These are phyloP conservation scores for Obelidium mucronatum DNA, from an alignment of 192 early-diverging fungal genomes.

Conservation along the genomic window DNA sequence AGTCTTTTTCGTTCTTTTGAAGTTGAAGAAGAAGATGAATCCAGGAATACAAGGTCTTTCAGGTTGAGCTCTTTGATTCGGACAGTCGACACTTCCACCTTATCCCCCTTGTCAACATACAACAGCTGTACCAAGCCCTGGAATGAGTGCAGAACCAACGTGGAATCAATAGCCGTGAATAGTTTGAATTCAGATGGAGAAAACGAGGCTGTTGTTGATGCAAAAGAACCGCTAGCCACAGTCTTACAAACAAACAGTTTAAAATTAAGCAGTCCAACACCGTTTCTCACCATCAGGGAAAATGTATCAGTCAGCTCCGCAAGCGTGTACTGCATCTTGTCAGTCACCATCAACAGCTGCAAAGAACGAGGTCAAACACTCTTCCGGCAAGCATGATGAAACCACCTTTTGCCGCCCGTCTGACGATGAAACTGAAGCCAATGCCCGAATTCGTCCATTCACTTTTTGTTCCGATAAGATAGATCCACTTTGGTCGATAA, in stretches of 20 bases:
- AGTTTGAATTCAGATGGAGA: not conserved
- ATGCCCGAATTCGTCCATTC: not conserved
- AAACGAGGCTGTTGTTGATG: not conserved
- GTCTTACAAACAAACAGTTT: not conserved
- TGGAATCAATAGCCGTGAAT: not conserved
- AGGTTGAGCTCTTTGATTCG: conserved; percentile 1
- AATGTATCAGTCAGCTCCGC: too few species aligned
- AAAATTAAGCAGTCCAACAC: not conserved
- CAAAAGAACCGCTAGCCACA: not conserved
- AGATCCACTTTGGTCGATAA: not conserved
- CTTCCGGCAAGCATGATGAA: too few species aligned
- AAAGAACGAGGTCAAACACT: not conserved
- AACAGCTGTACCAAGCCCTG: not conserved
- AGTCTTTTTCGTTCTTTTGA: not conserved
- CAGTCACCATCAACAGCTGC: not conserved
- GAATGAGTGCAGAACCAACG: not conserved
- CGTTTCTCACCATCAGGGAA: not conserved
- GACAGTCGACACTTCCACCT: not conserved
- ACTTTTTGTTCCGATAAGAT: not conserved
- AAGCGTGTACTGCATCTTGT: not conserved
- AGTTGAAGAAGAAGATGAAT: not conserved
- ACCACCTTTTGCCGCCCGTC: not conserved
- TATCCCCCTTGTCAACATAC: not conserved
- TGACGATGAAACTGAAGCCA: not conserved
- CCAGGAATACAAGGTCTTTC: not conserved